Conservation (phyloP, 176 grass and related monocot species). For the Urochloa ruziziensis region DNA sequence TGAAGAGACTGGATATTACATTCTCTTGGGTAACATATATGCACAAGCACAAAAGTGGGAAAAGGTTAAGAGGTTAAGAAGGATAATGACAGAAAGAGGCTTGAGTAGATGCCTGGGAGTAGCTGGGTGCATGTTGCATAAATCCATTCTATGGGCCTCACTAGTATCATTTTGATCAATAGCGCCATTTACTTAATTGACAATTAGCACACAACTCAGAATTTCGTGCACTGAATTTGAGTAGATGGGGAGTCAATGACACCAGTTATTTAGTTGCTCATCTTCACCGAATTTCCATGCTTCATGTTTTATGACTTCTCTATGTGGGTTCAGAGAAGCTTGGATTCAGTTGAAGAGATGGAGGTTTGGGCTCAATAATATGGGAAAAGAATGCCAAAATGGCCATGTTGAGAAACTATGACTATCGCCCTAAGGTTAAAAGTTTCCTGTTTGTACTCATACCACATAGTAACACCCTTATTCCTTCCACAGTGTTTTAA, state of each 20-base stretch:
- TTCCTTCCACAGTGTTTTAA: too few relatives aligned
- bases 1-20: conserved; percentile 61
- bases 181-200: neutral
- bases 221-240: neutral
- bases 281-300: neutral
- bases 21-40: conserved; percentile 77
- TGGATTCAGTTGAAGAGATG: conserved; percentile 5
- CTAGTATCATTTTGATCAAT: conserved; percentile 1
- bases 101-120: conserved; percentile 60
- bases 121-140: conserved; percentile 56
- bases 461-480: too few relatives aligned
- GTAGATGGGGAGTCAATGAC: neutral
- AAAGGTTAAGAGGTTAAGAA: conserved; percentile 61
- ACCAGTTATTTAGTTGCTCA: neutral
- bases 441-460: too few relatives aligned
- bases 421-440: too few relatives aligned
- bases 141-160: neutral
- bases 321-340: neutral
- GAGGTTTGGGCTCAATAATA: neutral
- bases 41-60: conserved; percentile 60
- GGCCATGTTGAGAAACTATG: neutral
- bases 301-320: neutral
- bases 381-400: neutral
- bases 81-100: conserved; percentile 52
- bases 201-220: neutral